These are phyloP conservation scores for Cryptococcus amylolentus DNA, from an alignment of 1,284 basidiomycete species.

Conservation along the genomic window DNA sequence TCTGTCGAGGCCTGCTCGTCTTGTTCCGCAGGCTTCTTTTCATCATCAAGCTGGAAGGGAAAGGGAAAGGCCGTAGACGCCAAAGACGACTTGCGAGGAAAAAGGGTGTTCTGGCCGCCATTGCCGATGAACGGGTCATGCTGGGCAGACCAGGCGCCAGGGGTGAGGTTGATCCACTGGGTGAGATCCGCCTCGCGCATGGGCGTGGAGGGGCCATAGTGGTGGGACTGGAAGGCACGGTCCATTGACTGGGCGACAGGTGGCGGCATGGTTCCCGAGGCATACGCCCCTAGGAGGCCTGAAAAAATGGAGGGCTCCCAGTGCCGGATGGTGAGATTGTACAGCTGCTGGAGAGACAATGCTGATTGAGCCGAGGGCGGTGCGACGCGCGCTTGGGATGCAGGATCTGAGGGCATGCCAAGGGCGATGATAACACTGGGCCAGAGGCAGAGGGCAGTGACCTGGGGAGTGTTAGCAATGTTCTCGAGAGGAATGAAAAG, in stretches of 20 bases:
- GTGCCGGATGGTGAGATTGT: conserved; percentile 38
- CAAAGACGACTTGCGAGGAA: background rate
- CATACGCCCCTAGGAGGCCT: conserved; percentile 33
- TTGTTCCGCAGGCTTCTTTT: background rate
- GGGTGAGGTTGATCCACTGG: conserved; percentile 42
- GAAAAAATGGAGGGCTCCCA: conserved; percentile 41
- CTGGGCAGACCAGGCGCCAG: conserved; percentile 30
- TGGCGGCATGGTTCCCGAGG: conserved; percentile 2
- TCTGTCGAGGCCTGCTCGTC: background rate
- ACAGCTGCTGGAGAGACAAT: conserved; percentile 35
- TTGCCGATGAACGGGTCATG: background rate
- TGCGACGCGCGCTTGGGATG: conserved; percentile 16
- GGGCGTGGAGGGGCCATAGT: conserved; percentile 37
- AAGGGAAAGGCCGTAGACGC: background rate
- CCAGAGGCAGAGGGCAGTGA: conserved; percentile 38
- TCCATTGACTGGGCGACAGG: background rate
- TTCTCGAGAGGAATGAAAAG: background rate
- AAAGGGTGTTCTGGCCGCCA: background rate
- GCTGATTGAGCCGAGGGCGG: conserved; percentile 32
- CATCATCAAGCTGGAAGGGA: background rate
- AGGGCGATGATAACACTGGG: conserved; percentile 38
- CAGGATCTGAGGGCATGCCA: conserved; percentile 16
- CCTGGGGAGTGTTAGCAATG: conserved; percentile 14
- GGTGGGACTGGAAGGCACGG: conserved; percentile 8
- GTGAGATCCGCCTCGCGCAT: conserved; percentile 37